phyloP scores from a whole-genome alignment of 176 grass and related monocot genomes.

The Ampelocalamus luodianensis region DNA sequence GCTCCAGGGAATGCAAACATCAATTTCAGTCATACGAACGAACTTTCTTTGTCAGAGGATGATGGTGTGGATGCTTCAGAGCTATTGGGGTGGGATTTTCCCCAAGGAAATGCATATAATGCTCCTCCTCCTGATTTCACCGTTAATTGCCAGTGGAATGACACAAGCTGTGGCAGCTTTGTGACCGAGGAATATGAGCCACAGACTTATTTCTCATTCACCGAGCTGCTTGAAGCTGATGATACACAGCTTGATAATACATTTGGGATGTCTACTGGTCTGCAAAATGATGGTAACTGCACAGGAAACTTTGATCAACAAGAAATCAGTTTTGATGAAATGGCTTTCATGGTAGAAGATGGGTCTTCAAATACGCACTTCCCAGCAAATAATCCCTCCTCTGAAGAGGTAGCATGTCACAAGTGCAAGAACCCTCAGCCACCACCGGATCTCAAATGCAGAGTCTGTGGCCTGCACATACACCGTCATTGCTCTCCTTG shows the following conservation, averaged over 20 bases:
- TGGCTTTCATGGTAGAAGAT: slow-evolving; percentile 39
- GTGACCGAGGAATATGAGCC: slow-evolving; percentile 59
- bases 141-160: slow-evolving; percentile 48
- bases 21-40: slow-evolving; percentile 45
- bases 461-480: slow-evolving; percentile 57
- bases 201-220: slow-evolving; percentile 81
- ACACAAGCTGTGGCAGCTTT: slow-evolving; percentile 44
- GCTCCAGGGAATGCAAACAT: slow-evolving; percentile 48
- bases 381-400: slow-evolving; percentile 16
- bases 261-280: slow-evolving; percentile 43
- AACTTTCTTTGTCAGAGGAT: slow-evolving; percentile 46
- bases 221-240: slow-evolving; percentile 72
- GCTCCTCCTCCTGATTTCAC: slow-evolving; percentile 27
- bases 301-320: slow-evolving; percentile 44
- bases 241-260: slow-evolving; percentile 59
- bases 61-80: slow-evolving; percentile 55
- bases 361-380: slow-evolving; percentile 41
- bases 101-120: slow-evolving; percentile 55
- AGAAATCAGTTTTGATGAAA: slow-evolving; percentile 51
- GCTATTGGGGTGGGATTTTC: slow-evolving; percentile 55
- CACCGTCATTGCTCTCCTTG: slow-evolving; percentile 73
- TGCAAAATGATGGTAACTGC: slow-evolving; percentile 38
- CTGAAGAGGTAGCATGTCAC: slow-evolving; percentile 45
- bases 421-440: slow-evolving; percentile 62
- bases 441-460: slow-evolving; percentile 60